Conservation (phyloP, 352 stramenopile species). For the Peronospora farinosa region DNA sequence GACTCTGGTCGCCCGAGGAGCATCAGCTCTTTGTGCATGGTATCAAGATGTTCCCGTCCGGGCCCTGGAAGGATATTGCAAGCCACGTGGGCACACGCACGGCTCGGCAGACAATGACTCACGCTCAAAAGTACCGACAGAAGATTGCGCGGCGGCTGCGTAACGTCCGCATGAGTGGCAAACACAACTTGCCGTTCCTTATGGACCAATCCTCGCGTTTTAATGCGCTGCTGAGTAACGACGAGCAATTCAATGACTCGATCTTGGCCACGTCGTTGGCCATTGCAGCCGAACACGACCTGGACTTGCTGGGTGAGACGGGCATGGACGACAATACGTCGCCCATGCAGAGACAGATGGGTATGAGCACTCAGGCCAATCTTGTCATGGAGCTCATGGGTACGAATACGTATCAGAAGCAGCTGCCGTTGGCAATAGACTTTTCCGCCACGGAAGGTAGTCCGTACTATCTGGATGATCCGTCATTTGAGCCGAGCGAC, state of each 20-base stretch:
- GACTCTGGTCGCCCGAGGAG: constrained; percentile 69
- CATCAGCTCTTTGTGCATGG: constrained; percentile 68
- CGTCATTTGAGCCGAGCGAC: constrained; percentile 45
- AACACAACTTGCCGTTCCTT: constrained; percentile 59
- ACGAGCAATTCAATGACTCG: constrained; percentile 78
- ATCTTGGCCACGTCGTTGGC: constrained; percentile 70
- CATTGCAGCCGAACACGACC: constrained; percentile 61
- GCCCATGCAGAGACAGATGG: constrained; percentile 25
- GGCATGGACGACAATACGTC: constrained; percentile 34
- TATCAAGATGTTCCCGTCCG: constrained; percentile 71
- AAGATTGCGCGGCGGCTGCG: constrained; percentile 70
- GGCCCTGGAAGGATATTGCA: constrained; percentile 76
- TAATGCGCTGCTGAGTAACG: constrained; percentile 58
- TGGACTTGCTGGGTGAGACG: constrained; percentile 53
- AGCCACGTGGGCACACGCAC: constrained; percentile 62
- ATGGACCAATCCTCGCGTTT: constrained; percentile 67
- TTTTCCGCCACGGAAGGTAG: constrained; percentile 40
- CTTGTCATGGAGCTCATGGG: constrained; percentile 23
- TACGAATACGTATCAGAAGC: constrained; percentile 44
- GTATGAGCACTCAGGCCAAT: constrained; percentile 10
- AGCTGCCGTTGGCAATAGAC: constrained; percentile 40
- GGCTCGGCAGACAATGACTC: constrained; percentile 72
- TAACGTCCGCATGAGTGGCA: constrained; percentile 62
- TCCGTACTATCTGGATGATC: constrained; percentile 42
- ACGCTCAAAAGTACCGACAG: constrained; percentile 82